Percentiles rank a stretch among this genome's conserved stretches.
Evolutionary conservation across 495 filamentous ascomycete species (phyloP).

Genomic region (Lentithecium fluviatile): DNA sequence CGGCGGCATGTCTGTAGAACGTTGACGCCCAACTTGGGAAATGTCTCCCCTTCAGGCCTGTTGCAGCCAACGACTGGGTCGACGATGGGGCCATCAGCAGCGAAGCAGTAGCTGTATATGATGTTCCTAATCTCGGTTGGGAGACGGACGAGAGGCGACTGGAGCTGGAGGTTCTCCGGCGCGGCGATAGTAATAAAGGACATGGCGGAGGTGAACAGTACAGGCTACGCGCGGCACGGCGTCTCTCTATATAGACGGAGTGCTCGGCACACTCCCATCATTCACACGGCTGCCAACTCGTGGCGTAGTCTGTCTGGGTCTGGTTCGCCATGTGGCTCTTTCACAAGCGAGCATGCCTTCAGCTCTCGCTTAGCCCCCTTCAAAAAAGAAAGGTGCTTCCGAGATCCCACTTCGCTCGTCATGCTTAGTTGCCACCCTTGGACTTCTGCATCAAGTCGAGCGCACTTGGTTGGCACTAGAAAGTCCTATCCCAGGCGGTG

Average conservation of each 20-base stretch:
- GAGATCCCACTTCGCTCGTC: too few relatives aligned
- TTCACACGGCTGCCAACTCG: not conserved
- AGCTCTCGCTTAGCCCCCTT: too few relatives aligned
- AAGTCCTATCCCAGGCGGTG: too few relatives aligned
- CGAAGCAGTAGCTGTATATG: slow-evolving; percentile 30
- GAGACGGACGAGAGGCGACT: slow-evolving; percentile 30
- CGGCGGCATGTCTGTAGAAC: slow-evolving; percentile 33
- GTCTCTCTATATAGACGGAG: not conserved
- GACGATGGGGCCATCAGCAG: slow-evolving; percentile 12
- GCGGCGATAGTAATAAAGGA: not conserved
- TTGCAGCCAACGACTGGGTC: slow-evolving; percentile 14
- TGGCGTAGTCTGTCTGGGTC: slow-evolving; percentile 13
- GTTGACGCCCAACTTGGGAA: not conserved
- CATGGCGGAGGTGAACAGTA: slow-evolving; percentile 4
- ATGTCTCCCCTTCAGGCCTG: not conserved
- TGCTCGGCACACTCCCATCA: too few relatives aligned
- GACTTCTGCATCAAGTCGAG: too few relatives aligned
- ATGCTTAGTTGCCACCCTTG: too few relatives aligned
- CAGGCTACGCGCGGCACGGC: not conserved
- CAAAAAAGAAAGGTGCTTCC: too few relatives aligned
- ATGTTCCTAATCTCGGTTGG: slow-evolving; percentile 32
- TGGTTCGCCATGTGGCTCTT: slow-evolving; percentile 5
- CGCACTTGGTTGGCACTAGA: too few relatives aligned
- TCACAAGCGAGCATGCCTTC: too few relatives aligned
- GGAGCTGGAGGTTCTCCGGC: slow-evolving; percentile 22